Base-by-base conservation (phyloP, 73 alveolate genomes). In the Paramecium primaurelia region DNA sequence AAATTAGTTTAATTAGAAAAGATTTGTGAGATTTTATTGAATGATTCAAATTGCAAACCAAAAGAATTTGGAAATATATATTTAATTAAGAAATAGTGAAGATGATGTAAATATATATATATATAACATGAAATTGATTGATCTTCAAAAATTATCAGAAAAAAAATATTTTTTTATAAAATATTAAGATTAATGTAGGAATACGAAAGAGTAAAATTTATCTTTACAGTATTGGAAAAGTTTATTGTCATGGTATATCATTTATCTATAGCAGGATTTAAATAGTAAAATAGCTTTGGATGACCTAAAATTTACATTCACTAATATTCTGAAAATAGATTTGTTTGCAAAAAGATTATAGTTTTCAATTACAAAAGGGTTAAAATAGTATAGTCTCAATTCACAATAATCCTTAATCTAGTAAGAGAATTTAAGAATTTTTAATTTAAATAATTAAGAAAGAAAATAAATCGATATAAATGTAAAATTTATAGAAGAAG, bases 261-360 rank as follows among this genome's bases (percentile, higher is more conserved):
- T 6, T 2, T 6, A 20, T 38, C 0, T 44, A 80, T 0, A 71
- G 16, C 10, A 80, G 91, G 91, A 80, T 4, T 42, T 80, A 9
- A 80, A 80, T 25, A 80, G 73, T 8, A 80, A 80, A 47, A 80
- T 80, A 7, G 77, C 91, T 0, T 71, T 80, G 18, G 91, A 80
- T 3, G 91, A 80, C 45, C 16, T 80, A 18, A 80, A 80, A 45
- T 80, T 42, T 5, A 80, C 75, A 3, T 80, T 80, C 45, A 26
- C 75, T 1, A 44, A 26, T 12, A 45, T 80, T 9, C 25, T 80
- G 22, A 80, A 80, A 34, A 38, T 22, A 3, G 91, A 80, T n/a
- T 45, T 80, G 2, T 80, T 80, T 47, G 75, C 91, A 10, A 40
- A 47, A 30, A 80, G 28, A 25, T 18, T 45, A 22, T 12, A 42